Evolutionary conservation across 306 rosid species (phyloP).

Genomic region (Astragalus glycyphyllos): DNA sequence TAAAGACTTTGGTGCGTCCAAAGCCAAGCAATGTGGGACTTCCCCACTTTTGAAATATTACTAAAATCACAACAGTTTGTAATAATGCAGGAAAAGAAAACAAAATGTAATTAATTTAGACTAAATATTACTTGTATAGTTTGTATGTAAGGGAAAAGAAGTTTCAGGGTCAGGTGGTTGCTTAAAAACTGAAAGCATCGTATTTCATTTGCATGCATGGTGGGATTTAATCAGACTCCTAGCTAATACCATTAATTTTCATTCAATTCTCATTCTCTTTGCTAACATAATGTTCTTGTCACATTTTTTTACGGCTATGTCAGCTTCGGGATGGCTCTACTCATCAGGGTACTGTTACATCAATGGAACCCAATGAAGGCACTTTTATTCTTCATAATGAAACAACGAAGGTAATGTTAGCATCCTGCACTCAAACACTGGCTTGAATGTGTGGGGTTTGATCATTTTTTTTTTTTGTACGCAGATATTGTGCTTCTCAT

Average conservation of each 20-base stretch:
- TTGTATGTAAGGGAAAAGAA: conserved; percentile 4
- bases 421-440: conserved; percentile 18
- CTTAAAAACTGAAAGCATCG: not conserved
- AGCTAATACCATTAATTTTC: conserved; percentile 15
- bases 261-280: conserved; percentile 14
- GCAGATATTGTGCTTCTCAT: conserved; percentile 7
- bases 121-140: conserved; percentile 10
- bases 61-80: too few relatives aligned
- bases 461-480: too few relatives aligned
- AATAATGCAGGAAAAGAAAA: not conserved
- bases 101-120: not conserved
- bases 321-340: conserved; percentile 93
- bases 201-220: conserved; percentile 1
- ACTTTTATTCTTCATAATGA: conserved; percentile 90
- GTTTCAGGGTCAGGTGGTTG: not conserved
- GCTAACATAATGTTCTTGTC: conserved; percentile 35
- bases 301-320: conserved; percentile 37
- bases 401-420: conserved; percentile 60
- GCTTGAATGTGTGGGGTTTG: conserved; percentile 1
- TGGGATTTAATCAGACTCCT: conserved; percentile 22
- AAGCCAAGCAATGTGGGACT: too few relatives aligned
- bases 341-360: conserved; percentile 92
- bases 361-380: conserved; percentile 93
- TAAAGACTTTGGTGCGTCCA: too few relatives aligned
- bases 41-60: too few relatives aligned